Evolutionary conservation across 305 asterid genomes (phyloP), one percentile per base, ranked within the genome.

Genomic region (Fraxinus nigra): DNA sequence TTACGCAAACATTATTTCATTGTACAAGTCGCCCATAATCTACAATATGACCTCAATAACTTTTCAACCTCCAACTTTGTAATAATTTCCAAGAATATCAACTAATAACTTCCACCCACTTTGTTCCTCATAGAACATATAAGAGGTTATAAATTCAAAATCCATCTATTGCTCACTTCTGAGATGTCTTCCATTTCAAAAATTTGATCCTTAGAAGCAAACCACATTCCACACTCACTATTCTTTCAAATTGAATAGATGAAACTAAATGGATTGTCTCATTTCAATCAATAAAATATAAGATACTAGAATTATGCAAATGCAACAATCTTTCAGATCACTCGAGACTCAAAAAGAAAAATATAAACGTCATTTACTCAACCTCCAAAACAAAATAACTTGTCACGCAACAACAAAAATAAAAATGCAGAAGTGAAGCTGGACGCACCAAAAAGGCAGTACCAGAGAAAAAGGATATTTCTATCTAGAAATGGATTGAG

Each of bases 271-370:
- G 32, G n/a, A 33, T 24, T 1, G 30, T 63, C 34, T 2, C 34
- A 26, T 63, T 63, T 63, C 72, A 63, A 83, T 65, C 85, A 80
- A 79, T 32, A 78, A 79, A 82, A 72, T 63, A 59, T 33, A 67
- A 24, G 33, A 9, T 69, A 78, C 77, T 33, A 40, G 65, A 81
- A 24, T 48, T 80, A 70, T 73, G 76, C 61, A 78, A 72, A 82
- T 63, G 82, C 18, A 87, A 86, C 85, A 61, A 72, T 79, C 72
- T 75, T 82, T 56, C 24, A 26, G 43, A 80, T 63, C 83, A 79
- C 76, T 78, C 83, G 76, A 77, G 90, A 87, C 83, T 40, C 59
- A 48, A 14, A 63, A 59, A 37, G 28, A 82, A 24, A 48, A 73
- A 73, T n/a, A 46, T 37, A 78, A 16, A 40, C 51, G 30, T 24